Evolutionary conservation across 805 yeast genomes (phyloP).

Genomic region (Spathaspora boniae): DNA sequence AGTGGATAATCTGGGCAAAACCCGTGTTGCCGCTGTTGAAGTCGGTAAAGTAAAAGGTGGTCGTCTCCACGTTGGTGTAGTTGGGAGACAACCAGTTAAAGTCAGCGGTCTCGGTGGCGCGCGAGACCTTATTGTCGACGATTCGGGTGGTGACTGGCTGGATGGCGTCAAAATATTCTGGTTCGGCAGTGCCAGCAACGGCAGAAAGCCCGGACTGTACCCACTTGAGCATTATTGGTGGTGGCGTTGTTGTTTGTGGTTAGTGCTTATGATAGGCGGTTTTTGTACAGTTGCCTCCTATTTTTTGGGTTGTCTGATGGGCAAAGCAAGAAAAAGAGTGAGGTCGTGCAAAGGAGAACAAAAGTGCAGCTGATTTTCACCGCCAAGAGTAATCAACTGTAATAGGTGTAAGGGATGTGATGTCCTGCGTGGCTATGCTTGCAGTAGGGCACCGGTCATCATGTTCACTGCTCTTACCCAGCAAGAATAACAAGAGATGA

Average conservation of each 20-base stretch:
- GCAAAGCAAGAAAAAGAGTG: too few species aligned
- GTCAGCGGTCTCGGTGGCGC: slow-evolving; percentile 62
- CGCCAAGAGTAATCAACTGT: too few species aligned
- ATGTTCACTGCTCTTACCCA: too few species aligned
- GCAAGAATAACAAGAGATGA: too few species aligned
- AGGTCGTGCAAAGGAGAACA: too few species aligned
- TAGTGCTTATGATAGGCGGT: background rate
- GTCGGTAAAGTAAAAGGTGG: slow-evolving; percentile 80
- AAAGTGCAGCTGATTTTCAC: too few species aligned
- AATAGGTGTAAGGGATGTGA: too few species aligned
- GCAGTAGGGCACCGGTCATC: too few species aligned
- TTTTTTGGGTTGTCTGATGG: too few species aligned
- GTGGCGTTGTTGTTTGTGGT: background rate
- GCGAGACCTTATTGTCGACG: slow-evolving; percentile 34
- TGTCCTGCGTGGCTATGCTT: too few species aligned
- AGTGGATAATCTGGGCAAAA: slow-evolving; percentile 92
- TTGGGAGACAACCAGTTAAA: slow-evolving; percentile 71
- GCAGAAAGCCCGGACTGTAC: slow-evolving; percentile 86
- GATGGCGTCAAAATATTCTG: slow-evolving; percentile 94
- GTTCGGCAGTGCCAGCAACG: slow-evolving; percentile 95
- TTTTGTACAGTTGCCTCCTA: too few species aligned
- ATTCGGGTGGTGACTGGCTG: slow-evolving; percentile 73
- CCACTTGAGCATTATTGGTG: slow-evolving; percentile 63
- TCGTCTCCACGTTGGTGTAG: slow-evolving; percentile 92
- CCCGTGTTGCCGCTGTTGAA: slow-evolving; percentile 64